Conservation (phyloP, 257 asterid genomes). For the Ilex aquifolium region DNA sequence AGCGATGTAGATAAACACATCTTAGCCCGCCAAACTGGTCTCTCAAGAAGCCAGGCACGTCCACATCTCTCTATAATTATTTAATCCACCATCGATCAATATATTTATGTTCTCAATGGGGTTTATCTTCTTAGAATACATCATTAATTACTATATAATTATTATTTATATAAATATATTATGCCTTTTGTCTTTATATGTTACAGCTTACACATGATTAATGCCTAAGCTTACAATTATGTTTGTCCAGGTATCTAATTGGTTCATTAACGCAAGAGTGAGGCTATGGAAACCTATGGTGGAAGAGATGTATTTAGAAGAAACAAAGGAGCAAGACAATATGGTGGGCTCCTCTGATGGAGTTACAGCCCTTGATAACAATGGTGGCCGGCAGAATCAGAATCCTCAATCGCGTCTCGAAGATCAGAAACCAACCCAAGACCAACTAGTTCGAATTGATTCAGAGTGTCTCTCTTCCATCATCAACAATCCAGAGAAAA, state of each 20-base stretch:
- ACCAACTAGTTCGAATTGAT: conserved; percentile 54
- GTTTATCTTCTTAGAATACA: conserved; percentile 26
- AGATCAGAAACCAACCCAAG: conserved; percentile 65
- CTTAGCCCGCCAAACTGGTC: conserved; percentile 95
- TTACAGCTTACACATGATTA: not conserved
- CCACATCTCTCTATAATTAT: conserved; percentile 23
- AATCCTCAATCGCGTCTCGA: conserved; percentile 11
- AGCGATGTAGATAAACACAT: conserved; percentile 96
- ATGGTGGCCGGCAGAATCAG: conserved; percentile 5
- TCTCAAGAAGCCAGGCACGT: conserved; percentile 95
- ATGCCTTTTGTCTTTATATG: not conserved
- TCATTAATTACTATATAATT: not conserved
- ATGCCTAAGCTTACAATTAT: not conserved
- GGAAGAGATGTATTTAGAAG: conserved; percentile 91
- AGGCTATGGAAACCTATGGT: conserved; percentile 99
- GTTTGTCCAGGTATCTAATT: conserved; percentile 67
- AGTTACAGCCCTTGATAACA: conserved; percentile 17
- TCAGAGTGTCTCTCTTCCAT: conserved; percentile 78
- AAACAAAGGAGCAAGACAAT: conserved; percentile 51
- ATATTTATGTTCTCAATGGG: conserved; percentile 23
- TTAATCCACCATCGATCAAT: conserved; percentile 8
- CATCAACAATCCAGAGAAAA: conserved; percentile 37
- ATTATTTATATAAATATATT: too few species aligned
- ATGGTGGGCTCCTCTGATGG: conserved; percentile 15
- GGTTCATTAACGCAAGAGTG: conserved; percentile 95